Conservation (phyloP, 345 rosid genomes). For the Erucastrum elatum region DNA sequence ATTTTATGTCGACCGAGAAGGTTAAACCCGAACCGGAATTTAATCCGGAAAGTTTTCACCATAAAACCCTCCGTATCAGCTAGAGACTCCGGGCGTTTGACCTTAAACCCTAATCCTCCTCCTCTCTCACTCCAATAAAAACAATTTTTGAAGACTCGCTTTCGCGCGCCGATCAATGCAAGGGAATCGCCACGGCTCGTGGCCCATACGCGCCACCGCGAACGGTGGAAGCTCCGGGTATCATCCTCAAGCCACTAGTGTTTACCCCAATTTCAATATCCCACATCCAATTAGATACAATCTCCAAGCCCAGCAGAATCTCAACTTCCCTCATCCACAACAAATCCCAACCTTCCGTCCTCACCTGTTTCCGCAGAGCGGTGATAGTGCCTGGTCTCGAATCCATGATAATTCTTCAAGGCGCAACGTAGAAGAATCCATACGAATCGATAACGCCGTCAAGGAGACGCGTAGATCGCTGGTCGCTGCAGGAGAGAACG, state of each 20-base stretch:
- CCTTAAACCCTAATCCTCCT: slow-evolving; percentile 1
- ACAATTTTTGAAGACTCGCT: not conserved
- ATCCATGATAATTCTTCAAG: not conserved
- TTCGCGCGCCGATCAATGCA: slow-evolving; percentile 25
- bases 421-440: slow-evolving; percentile 15
- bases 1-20: not conserved
- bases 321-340: slow-evolving; percentile 32
- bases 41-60: not conserved
- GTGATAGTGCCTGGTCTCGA: slow-evolving; percentile 3
- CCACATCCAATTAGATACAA: slow-evolving; percentile 32
- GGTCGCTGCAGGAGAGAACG: slow-evolving; percentile 46
- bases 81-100: not conserved
- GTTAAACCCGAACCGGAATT: not conserved
- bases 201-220: slow-evolving; percentile 15
- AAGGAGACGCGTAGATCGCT: slow-evolving; percentile 44
- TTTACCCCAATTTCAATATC: slow-evolving; percentile 26
- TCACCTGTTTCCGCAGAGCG: slow-evolving; percentile 28
- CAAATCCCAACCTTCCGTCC: slow-evolving; percentile 33
- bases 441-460: slow-evolving; percentile 47
- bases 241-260: slow-evolving; percentile 17
- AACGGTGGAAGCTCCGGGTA: slow-evolving; percentile 7
- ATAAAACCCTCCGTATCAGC: not conserved
- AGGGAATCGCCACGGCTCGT: slow-evolving; percentile 26
- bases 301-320: slow-evolving; percentile 36
- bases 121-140: not conserved